Percentiles rank a stretch among this genome's conserved stretches.
These are phyloP conservation scores for Tulasnella sp. DNA, from an alignment of 768 basidiomycete genomes.

Conservation along the genomic window DNA sequence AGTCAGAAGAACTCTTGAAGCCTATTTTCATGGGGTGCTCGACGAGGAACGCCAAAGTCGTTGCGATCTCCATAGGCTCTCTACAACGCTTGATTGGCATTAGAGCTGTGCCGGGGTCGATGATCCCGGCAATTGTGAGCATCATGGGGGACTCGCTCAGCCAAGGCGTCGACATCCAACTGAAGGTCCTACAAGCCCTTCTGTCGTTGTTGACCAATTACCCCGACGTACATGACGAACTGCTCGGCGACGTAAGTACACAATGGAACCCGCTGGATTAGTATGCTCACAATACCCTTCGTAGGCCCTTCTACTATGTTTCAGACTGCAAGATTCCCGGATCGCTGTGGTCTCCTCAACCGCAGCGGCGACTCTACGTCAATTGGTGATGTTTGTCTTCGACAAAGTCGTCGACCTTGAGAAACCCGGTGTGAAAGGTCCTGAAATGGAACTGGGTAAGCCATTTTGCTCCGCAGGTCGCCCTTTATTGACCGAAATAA, in stretches of 20 bases:
- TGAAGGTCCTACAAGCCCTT: conserved; percentile 85
- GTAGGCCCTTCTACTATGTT: conserved; percentile 84
- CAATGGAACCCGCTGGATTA: no score
- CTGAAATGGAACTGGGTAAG: conserved; percentile 17
- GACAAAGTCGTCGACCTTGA: conserved; percentile 87
- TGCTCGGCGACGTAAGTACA: conserved; percentile 72
- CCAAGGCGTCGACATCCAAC: conserved; percentile 94
- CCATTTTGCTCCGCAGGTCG: conserved; percentile 6
- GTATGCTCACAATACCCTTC: background rate
- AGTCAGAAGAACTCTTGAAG: conserved; percentile 67
- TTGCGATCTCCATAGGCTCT: conserved; percentile 83
- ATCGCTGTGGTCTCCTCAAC: conserved; percentile 96
- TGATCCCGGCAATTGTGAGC: conserved; percentile 65
- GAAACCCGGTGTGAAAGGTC: conserved; percentile 26
- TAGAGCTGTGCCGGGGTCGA: conserved; percentile 70
- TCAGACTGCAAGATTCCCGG: conserved; percentile 89
- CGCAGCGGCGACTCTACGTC: conserved; percentile 89
- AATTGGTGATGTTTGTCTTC: conserved; percentile 95
- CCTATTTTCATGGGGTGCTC: conserved; percentile 92
- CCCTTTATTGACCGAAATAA: background rate
- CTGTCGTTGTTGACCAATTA: conserved; percentile 87
- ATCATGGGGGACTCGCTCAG: conserved; percentile 82
- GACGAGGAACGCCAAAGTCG: conserved; percentile 87
- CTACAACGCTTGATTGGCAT: conserved; percentile 82
- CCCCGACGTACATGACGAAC: conserved; percentile 60